phyloP scores from a whole-genome alignment of 495 filamentous ascomycete species.

The Aspergillus nidulans region DNA sequence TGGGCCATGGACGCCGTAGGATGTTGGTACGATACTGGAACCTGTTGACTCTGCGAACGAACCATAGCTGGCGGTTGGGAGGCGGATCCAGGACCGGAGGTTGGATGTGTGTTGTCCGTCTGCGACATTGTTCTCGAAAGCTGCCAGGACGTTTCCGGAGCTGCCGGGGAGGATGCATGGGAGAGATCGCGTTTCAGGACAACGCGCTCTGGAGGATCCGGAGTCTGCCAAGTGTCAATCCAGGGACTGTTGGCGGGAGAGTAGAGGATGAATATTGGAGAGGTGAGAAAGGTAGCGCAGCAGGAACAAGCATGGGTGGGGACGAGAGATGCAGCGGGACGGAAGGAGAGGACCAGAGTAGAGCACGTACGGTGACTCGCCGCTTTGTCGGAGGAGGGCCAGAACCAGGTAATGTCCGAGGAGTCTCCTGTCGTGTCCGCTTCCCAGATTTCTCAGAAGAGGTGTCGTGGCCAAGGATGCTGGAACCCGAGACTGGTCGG shows the following conservation, averaged over 20 bases:
- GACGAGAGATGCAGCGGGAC: constrained; percentile 20
- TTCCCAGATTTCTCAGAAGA: constrained; percentile 36
- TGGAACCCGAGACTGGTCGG: constrained; percentile 22
- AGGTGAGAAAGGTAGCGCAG: constrained; percentile 19
- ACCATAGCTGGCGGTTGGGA: constrained; percentile 38
- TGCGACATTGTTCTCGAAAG: constrained; percentile 23
- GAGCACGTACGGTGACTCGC: constrained; percentile 49
- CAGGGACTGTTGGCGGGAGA: constrained; percentile 31
- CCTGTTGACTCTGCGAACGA: constrained; percentile 44
- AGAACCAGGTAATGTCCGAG: constrained; percentile 39
- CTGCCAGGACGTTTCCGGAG: constrained; percentile 24
- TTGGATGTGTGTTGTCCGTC: constrained; percentile 20
- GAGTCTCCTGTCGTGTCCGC: constrained; percentile 44
- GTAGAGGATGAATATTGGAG: constrained; percentile 15
- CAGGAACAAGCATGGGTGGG: constrained; percentile 22
- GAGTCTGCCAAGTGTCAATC: constrained; percentile 49
- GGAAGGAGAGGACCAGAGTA: constrained; percentile 41
- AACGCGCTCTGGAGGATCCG: constrained; percentile 36
- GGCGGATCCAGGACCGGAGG: constrained; percentile 21
- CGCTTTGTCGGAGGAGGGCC: constrained; percentile 44
- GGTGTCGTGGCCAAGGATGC: constrained; percentile 18
- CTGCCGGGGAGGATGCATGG: constrained; percentile 28
- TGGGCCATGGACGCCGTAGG: constrained; percentile 24
- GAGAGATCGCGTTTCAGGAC: constrained; percentile 34
- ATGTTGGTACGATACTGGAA: constrained; percentile 34